Conservation (phyloP, 768 basidiomycete species). For the Leccinum rimulosum region DNA sequence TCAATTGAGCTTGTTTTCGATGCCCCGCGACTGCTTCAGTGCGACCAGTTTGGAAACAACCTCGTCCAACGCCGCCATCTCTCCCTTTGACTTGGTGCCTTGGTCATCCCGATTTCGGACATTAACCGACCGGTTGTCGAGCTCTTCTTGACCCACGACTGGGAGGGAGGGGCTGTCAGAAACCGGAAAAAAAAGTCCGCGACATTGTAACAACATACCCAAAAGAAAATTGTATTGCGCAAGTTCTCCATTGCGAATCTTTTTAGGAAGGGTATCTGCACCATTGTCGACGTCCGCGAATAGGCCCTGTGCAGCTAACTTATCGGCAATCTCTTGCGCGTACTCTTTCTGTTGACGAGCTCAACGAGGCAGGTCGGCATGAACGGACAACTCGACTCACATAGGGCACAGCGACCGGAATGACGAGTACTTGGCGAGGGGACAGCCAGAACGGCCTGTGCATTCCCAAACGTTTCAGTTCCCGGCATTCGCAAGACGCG, state of each 20-base stretch:
- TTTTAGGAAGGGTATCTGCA: conserved; percentile 91
- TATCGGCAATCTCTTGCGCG: conserved; percentile 74
- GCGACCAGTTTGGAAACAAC: conserved; percentile 65
- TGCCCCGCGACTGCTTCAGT: conserved; percentile 59
- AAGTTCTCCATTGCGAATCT: conserved; percentile 95
- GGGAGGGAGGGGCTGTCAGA: conserved; percentile 7
- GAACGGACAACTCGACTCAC: conserved; percentile 46
- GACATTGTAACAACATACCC: conserved; percentile 47
- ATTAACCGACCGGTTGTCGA: conserved; percentile 85
- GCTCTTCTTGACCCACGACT: conserved; percentile 96
- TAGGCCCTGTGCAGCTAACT: conserved; percentile 64
- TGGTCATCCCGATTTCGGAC: conserved; percentile 94
- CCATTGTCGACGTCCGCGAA: conserved; percentile 93
- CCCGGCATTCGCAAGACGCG: neutral
- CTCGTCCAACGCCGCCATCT: conserved; percentile 71
- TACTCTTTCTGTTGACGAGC: conserved; percentile 69
- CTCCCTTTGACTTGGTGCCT: conserved; percentile 77
- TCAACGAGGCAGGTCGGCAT: conserved; percentile 1
- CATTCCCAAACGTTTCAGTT: neutral
- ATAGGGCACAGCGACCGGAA: conserved; percentile 88
- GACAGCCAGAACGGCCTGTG: conserved; percentile 96
- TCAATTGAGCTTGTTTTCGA: conserved; percentile 51
- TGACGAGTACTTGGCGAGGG: conserved; percentile 92
- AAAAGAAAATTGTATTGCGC: conserved; percentile 98
- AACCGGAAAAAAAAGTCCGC: neutral